These are phyloP conservation scores for Ceratobasidium sp. DNA, from an alignment of 1,284 basidiomycete species.

Conservation along the genomic window DNA sequence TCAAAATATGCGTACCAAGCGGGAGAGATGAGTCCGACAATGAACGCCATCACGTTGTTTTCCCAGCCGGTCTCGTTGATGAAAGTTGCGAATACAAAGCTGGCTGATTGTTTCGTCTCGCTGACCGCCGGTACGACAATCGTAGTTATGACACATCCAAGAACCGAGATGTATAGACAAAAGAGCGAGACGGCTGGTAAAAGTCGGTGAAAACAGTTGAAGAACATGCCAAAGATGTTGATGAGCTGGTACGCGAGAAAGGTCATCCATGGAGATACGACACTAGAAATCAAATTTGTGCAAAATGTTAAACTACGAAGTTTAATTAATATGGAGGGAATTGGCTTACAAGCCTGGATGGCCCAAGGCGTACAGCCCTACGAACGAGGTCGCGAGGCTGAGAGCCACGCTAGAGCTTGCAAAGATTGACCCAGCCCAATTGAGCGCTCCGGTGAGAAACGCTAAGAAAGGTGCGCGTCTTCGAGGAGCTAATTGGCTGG, in stretches of 20 bases:
- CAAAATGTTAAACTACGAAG: too few relatives aligned
- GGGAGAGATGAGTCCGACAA: slow-evolving; percentile 33
- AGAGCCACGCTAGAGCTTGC: slow-evolving; percentile 36
- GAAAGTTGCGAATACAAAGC: slow-evolving; percentile 42
- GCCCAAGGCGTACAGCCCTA: slow-evolving; percentile 32
- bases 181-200: slow-evolving; percentile 21
- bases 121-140: slow-evolving; percentile 40
- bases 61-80: slow-evolving; percentile 42
- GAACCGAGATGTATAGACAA: slow-evolving; percentile 13
- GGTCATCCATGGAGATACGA: slow-evolving; percentile 37
- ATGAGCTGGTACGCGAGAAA: slow-evolving; percentile 38
- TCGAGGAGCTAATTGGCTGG: slow-evolving; percentile 33
- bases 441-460: slow-evolving; percentile 36
- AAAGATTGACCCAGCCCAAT: slow-evolving; percentile 28
- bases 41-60: slow-evolving; percentile 39
- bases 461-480: slow-evolving; percentile 25
- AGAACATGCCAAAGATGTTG: neutral
- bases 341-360: slow-evolving; percentile 39
- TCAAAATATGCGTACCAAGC: slow-evolving; percentile 8
- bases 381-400: slow-evolving; percentile 31
- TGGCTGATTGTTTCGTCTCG: slow-evolving; percentile 25
- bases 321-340: too few relatives aligned
- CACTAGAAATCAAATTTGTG: neutral
- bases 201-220: slow-evolving; percentile 25
- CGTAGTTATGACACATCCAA: slow-evolving; percentile 20